Evolutionary conservation across 2,329 filamentous ascomycete genomes (phyloP), one percentile per base, ranked within the genome.

Genomic region (Alternaria dauci): DNA sequence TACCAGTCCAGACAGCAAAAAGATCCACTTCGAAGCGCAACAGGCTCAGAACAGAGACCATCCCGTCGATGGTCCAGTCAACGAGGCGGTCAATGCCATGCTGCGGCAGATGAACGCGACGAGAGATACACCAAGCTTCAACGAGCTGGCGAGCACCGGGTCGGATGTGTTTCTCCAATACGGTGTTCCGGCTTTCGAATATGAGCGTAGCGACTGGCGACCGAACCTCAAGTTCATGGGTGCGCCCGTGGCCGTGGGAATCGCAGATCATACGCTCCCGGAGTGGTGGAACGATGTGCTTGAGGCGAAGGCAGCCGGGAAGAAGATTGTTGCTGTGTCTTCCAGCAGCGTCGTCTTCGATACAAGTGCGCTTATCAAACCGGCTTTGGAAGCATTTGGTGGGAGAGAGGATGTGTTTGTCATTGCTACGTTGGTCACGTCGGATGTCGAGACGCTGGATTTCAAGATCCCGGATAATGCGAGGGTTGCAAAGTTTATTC

Each of bases 211-310:
- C 34, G 78, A 80, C 55, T 66, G 80, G 6, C 78, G 79, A 12
- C 60, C 76, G 0, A 75, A 75, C 9, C 71, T 85, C 18, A 75
- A 76, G 11, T 85, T 81, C 53, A 73, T 78, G n/a, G 84, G 84
- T 4, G 79, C 2, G 16, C 52, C 55, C 2, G 32, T 62, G 0
- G 23, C 44, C 4, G 59, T 62, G 9, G 59, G 59, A 4, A 55
- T 62, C 26, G 60, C 53, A 4, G 57, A 62, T 20, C 52, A 52
- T 32, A 68, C 64, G 48, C 76, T 75, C 39, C 84, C 84, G 0
- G 28, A 66, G 12, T 86, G 82, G 80, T 86, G 82, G 82, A 50
- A 72, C 4, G 78, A 81, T 5, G 72, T 86, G 16, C 62, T 77
- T 8, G 50, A 62, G 5, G 77, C 79, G 42, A 68, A 75, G 25